A percentile compares a stretch with the other conserved stretches of the same genome.
These are phyloP conservation scores for Candolleomyces eurysporus DNA, from an alignment of 768 basidiomycete species.

Conservation along the genomic window DNA sequence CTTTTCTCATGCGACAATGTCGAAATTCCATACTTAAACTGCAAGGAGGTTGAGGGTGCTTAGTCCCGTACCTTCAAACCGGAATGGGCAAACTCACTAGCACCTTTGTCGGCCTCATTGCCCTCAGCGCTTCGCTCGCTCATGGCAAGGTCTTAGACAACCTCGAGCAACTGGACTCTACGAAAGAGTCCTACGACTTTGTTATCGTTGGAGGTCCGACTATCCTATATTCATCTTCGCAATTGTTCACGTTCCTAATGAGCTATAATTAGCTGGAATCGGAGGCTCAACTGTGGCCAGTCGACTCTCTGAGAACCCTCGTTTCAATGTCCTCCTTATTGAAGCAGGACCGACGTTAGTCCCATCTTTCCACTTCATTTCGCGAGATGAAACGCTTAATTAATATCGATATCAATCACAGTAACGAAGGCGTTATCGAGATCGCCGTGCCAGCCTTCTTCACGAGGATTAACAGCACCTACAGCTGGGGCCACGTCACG, in stretches of 20 bases:
- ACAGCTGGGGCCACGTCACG: background rate
- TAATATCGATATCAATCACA: background rate
- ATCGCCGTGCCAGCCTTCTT: background rate
- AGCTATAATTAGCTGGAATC: conserved; percentile 5
- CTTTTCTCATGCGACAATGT: too few species aligned
- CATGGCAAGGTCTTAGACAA: too few species aligned
- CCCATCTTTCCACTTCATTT: background rate
- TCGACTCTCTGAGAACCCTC: conserved; percentile 7
- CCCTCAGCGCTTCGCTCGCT: background rate
- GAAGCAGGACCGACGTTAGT: conserved; percentile 17
- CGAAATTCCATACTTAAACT: too few species aligned
- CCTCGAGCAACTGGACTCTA: background rate
- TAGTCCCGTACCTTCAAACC: too few species aligned
- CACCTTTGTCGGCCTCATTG: background rate
- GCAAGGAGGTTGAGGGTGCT: too few species aligned
- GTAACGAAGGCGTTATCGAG: background rate
- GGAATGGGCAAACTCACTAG: background rate
- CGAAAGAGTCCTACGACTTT: conserved; percentile 2
- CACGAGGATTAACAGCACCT: background rate
- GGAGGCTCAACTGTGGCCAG: conserved; percentile 9
- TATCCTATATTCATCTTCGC: background rate
- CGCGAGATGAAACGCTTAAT: background rate
- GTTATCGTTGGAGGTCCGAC: conserved; percentile 8
- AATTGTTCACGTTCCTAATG: background rate
- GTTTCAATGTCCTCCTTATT: conserved; percentile 8